Evolutionary conservation across 345 rosid species (phyloP), one percentile per base, ranked within the genome.

Genomic region (Physaria fendleri): DNA sequence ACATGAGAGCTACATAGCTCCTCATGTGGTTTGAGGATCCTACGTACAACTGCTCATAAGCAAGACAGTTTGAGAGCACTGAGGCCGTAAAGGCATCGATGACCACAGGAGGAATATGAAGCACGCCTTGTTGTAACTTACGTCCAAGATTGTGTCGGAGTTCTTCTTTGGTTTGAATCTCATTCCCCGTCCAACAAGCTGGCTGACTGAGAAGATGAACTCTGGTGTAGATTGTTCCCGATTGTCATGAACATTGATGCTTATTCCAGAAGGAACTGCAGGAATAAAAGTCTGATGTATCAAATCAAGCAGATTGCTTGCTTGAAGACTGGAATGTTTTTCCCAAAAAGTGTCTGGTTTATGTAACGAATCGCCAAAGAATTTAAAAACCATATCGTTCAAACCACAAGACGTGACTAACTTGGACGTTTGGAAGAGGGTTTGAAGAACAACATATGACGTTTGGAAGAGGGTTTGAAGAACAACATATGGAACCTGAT

Each of bases 401-500:
- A 84, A 61, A 30, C 52, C 11, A 34, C 21, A 30, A 13, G 71
- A 43, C 10, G 53, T 62, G 23, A 37, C 49, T 38, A 43, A 53
- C 1, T 53, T 54, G 0, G 71, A 68, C 10, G 67, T 57, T 8
- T 70, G 61, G 4, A 58, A 81, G 5, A 81, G 62, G 21, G 71
- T 14, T 17, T 73, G 50, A 56, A 84, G 83, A 49, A 81, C 72
- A n/a, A n/a, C n/a, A n/a, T n/a, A n/a, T n/a, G n/a, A n/a, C n/a
- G n/a, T n/a, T n/a, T n/a, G n/a, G n/a, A n/a, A n/a, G n/a, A n/a
- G n/a, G n/a, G n/a, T n/a, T n/a, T n/a, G n/a, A n/a, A n/a, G n/a
- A n/a, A n/a, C n/a, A 39, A 79, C 47, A 61, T 51, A 77, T 22
- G 90, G 87, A 23, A 84, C 74, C 63, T 84, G 87, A 21, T 84